Percentiles rank a stretch among this genome's conserved stretches.
phyloP scores from a whole-genome alignment of 2,329 filamentous ascomycete species.

The Pestalotiopsis sp. region DNA sequence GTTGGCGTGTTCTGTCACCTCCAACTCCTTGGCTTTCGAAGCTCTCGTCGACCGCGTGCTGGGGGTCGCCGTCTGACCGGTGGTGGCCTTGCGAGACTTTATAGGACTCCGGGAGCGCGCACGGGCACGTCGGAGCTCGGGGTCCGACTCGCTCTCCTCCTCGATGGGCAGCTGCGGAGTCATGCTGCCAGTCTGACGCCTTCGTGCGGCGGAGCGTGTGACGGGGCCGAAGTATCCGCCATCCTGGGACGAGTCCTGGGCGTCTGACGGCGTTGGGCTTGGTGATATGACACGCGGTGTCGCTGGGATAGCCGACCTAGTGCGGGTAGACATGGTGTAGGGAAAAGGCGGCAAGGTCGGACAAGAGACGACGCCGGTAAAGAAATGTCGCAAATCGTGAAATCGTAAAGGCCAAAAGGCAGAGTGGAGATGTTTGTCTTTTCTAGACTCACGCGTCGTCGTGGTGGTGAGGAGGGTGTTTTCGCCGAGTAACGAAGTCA shows the following conservation, averaged over 20 bases:
- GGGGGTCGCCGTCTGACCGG: constrained; percentile 55
- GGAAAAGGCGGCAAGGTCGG: constrained; percentile 64
- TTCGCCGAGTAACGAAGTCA: constrained; percentile 36
- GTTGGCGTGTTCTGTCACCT: constrained; percentile 24
- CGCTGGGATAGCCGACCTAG: constrained; percentile 64
- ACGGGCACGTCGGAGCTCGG: constrained; percentile 63
- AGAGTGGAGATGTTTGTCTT: constrained; percentile 54
- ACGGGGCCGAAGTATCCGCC: constrained; percentile 69
- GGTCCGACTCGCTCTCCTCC: constrained; percentile 51
- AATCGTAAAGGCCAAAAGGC: constrained; percentile 50
- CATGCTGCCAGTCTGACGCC: constrained; percentile 45
- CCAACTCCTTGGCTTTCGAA: constrained; percentile 25
- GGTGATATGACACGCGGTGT: constrained; percentile 90
- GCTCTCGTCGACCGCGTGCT: constrained; percentile 22
- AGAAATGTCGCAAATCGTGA: constrained; percentile 48
- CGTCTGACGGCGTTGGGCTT: constrained; percentile 73
- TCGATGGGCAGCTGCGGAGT: constrained; percentile 60
- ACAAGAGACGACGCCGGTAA: constrained; percentile 59
- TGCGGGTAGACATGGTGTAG: constrained; percentile 54
- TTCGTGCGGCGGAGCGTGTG: constrained; percentile 74
- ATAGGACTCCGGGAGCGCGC: constrained; percentile 74
- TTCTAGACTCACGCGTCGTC: constrained; percentile 45
- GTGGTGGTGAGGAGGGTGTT: constrained; percentile 29
- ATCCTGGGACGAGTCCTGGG: constrained; percentile 53
- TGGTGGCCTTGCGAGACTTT: constrained; percentile 52